These are phyloP conservation scores for Tylopilus plumbeoviolaceoides DNA, from an alignment of 768 basidiomycete species.

Conservation along the genomic window DNA sequence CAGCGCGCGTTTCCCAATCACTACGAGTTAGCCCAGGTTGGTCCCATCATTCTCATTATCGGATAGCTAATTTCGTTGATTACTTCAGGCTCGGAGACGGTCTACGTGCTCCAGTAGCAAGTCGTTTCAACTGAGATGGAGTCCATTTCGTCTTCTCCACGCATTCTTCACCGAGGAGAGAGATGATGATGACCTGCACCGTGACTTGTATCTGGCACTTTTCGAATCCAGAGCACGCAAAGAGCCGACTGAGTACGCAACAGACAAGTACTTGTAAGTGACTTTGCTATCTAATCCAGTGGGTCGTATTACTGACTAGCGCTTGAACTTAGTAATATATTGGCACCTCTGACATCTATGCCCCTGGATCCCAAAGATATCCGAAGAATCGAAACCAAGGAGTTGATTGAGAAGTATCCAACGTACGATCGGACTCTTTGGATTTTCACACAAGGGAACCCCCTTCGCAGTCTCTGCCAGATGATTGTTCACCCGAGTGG, in stretches of 20 bases:
- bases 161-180: constrained; percentile 59
- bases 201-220: constrained; percentile 42
- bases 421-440: constrained; percentile 88
- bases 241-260: constrained; percentile 49
- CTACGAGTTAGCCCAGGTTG: constrained; percentile 27
- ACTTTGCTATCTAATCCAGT: neutral
- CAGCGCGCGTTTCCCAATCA: constrained; percentile 24
- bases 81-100: constrained; percentile 8
- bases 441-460: constrained; percentile 79
- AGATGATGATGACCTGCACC: constrained; percentile 51
- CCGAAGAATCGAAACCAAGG: constrained; percentile 66
- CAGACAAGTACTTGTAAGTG: constrained; percentile 66
- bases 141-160: constrained; percentile 58
- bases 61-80: constrained; percentile 10
- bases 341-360: constrained; percentile 49
- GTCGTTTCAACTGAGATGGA: constrained; percentile 49
- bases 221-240: constrained; percentile 28
- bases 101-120: constrained; percentile 26
- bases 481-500: constrained; percentile 76
- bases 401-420: constrained; percentile 87
- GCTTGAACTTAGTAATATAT: constrained; percentile 49
- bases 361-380: constrained; percentile 58
- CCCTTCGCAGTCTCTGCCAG: constrained; percentile 73
- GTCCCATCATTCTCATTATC: constrained; percentile 1
- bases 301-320: neutral